Base-by-base conservation (phyloP, 2,329 filamentous ascomycete genomes). In the Blastomyces gilchristii region DNA sequence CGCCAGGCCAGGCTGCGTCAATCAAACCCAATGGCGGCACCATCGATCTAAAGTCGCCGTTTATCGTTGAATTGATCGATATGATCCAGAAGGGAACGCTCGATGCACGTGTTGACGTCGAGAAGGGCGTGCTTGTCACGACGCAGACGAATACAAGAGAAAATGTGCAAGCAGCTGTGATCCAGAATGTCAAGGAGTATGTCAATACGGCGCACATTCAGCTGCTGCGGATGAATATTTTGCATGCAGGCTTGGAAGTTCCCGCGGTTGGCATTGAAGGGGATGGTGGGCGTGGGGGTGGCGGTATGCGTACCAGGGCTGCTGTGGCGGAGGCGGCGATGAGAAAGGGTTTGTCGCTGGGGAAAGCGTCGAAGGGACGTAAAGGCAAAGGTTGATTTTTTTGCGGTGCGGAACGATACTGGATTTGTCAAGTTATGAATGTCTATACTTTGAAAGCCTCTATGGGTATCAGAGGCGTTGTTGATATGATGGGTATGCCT, bases 61-160 rank as follows among this genome's bases (percentile, higher is more conserved):
- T 80, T 57, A 70, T 78, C 18, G 70, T 75, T 59, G 94, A 99
- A 75, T 80, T 97, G 41, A 83, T 88, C 37, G 73, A 75, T 0
- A 89, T 97, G 85, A 97, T 99, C 69, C 81, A 86, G 60, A 79
- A 81, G 14, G 86, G 86, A 8, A 81, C 81, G 0, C 78, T 99
- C 12, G 82, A 91, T 67, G 91, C 91, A 8, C 84, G 91, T 37
- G 87, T 99, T 64, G 91, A 99, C 72, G 83, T 89, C 0, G 90
- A 95, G 64, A 88, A 94, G 69, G 83, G 85, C 72, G 86, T 95
- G 1, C 83, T 97, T 5, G 84, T 91, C 12, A 88, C 89, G 0
- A 85, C 87, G 7, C 82, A 86, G 31, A 82, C 80, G 12, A 83
- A 93, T 64, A 77, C 85, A 2, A 85, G 93, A 45, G 79, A 81